Evolutionary conservation across 768 basidiomycete genomes (phyloP).

Genomic region (Trichaptum fuscoviolaceum): DNA sequence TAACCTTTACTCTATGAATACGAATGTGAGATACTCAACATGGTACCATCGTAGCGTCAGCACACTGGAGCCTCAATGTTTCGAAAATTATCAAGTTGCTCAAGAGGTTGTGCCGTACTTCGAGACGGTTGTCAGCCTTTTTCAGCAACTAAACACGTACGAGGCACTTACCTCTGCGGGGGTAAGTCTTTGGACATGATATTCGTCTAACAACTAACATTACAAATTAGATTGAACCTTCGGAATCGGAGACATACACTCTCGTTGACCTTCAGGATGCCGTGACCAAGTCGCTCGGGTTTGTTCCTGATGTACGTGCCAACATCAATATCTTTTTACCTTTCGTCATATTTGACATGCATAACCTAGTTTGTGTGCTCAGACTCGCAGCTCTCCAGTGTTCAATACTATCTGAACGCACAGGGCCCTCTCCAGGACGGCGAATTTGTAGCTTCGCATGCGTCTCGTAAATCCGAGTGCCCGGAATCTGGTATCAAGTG

Average conservation of each 20-base stretch:
- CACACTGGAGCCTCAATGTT: constrained; percentile 11
- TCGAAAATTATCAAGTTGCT: constrained; percentile 8
- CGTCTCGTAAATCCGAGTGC: background rate
- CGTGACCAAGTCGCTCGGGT: constrained; percentile 8
- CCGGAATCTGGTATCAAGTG: background rate
- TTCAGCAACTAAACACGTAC: background rate
- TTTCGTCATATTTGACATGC: background rate
- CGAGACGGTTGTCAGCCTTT: background rate
- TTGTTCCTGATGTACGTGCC: constrained; percentile 6
- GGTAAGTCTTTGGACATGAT: background rate
- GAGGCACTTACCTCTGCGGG: background rate
- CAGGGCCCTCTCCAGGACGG: constrained; percentile 12
- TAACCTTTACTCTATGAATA: background rate
- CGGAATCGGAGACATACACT: constrained; percentile 7
- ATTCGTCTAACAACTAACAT: background rate
- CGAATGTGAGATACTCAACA: background rate
- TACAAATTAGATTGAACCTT: constrained; percentile 7
- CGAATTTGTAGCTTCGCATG: constrained; percentile 4
- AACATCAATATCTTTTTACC: background rate
- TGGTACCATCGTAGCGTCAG: constrained; percentile 4
- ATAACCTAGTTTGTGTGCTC: background rate
- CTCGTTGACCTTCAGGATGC: constrained; percentile 9
- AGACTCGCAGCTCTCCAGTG: constrained; percentile 1
- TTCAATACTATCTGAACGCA: constrained; percentile 12
- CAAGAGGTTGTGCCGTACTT: constrained; percentile 7